Conservation (phyloP, 768 basidiomycete genomes). For the Phanerochaete carnosa region DNA sequence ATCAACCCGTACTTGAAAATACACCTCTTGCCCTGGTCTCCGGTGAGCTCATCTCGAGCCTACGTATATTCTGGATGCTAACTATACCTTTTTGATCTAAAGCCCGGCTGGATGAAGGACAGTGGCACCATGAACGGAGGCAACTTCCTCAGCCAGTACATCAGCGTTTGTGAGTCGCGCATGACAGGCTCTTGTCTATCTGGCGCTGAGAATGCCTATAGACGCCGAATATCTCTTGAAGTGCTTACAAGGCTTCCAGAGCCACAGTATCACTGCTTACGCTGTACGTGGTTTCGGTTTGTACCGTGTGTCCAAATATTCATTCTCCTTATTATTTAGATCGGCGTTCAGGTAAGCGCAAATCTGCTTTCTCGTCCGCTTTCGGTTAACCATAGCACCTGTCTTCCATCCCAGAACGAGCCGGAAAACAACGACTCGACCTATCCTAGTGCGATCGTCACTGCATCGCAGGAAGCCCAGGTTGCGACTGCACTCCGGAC, state of each 20-base stretch:
- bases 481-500: constrained; percentile 54
- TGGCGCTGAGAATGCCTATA: constrained; percentile 20
- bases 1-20: constrained; percentile 52
- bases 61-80: not conserved
- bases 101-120: constrained; percentile 82
- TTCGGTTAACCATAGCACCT: not conserved
- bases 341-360: constrained; percentile 46
- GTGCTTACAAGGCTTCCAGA: constrained; percentile 64
- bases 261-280: constrained; percentile 56
- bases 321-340: constrained; percentile 10
- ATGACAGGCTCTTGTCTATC: not conserved
- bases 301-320: not conserved
- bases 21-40: constrained; percentile 72
- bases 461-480: constrained; percentile 51
- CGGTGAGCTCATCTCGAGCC: constrained; percentile 38
- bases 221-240: constrained; percentile 75
- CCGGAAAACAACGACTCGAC: constrained; percentile 57
- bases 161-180: constrained; percentile 41
- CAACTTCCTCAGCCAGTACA: constrained; percentile 46
- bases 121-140: constrained; percentile 68
- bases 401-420: constrained; percentile 40
- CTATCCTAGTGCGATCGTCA: constrained; percentile 63
- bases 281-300: constrained; percentile 28
- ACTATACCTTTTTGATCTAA: not conserved
- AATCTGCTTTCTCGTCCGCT: not conserved